Base-by-base conservation (phyloP, 768 basidiomycete species). In the Pulveroboletus sp. region DNA sequence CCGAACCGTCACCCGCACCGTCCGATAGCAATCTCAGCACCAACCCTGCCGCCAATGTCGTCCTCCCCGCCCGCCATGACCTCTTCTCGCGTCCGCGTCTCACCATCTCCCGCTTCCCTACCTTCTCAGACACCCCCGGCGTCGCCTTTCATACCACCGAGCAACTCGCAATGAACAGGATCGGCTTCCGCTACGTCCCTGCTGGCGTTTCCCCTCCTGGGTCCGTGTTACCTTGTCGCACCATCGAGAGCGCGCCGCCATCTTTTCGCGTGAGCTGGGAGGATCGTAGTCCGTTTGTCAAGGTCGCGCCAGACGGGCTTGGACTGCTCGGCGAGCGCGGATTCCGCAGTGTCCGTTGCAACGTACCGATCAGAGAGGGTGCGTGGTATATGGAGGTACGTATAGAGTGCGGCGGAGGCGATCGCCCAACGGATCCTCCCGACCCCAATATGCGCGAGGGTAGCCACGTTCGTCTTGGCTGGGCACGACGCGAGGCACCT, bases 361-460 rank as follows among this genome's bases (percentile, higher is more conserved):
- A 96, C 66, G 85, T 90, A 1, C 89, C 92, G 0, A 78, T 98
- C 18, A 76, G 91, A 21, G 83, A 93, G 58, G 96, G 96, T 6
- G 80, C 78, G 11, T 98, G 93, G 93, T 98, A 93, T 66, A 82
- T 93, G 76, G 96, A 99, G 73, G 81, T 95, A 41, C 81, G 80
- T 63, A 76, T 98, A 56, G 72, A 86, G 18, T 77, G 80, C 38
- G 86, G 88, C 0, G 87, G 87, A 2, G 88, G 85, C 1, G 85
- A 83, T 47, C 73, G 69, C 50, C 58, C 68, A 9, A 51, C 56
- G 24, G 64, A 69, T 36, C 62, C 63, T 28, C 61, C 69, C 21
- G 83, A 81, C 3, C 71, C 72, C 55, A 71, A 74, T 41, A 69
- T 72, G 60, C 67, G 70, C 8, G 82, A 86, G 63, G 89, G 86